Evolutionary conservation across 1,284 basidiomycete species (phyloP).

Genomic region (Ceratobasidium theobromae): DNA sequence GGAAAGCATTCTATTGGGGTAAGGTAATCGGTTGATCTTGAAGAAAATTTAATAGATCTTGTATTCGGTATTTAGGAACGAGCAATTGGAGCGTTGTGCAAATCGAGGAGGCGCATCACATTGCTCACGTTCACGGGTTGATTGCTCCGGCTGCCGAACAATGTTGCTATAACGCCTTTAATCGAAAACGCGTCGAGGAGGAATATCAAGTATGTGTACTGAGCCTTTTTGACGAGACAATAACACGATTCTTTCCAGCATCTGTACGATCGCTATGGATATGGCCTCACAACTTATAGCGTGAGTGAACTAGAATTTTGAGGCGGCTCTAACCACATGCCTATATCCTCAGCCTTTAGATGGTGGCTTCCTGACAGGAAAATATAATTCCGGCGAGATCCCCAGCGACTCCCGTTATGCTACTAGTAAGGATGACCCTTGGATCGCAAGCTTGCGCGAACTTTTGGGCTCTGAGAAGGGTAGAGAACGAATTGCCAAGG

Average conservation of each 20-base stretch:
- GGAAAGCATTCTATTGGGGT: conserved; percentile 43
- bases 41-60: neutral
- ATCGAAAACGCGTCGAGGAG: conserved; percentile 12
- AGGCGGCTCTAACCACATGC: neutral
- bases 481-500: conserved; percentile 16
- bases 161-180: conserved; percentile 42
- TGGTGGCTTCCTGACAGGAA: conserved; percentile 23
- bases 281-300: conserved; percentile 16
- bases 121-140: conserved; percentile 51
- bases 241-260: neutral
- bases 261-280: conserved; percentile 17
- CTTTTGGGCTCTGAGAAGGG: conserved; percentile 17
- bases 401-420: conserved; percentile 17
- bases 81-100: conserved; percentile 52
- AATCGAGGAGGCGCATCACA: conserved; percentile 50
- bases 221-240: neutral
- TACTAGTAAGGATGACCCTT: conserved; percentile 1
- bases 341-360: neutral
- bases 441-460: conserved; percentile 15
- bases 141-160: conserved; percentile 53
- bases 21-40: neutral
- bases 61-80: conserved; percentile 36
- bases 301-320: neutral
- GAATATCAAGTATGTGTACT: conserved; percentile 8
- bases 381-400: conserved; percentile 27